Conservation (phyloP, 2,329 filamentous ascomycete species). For the Hypomyces perniciosus region DNA sequence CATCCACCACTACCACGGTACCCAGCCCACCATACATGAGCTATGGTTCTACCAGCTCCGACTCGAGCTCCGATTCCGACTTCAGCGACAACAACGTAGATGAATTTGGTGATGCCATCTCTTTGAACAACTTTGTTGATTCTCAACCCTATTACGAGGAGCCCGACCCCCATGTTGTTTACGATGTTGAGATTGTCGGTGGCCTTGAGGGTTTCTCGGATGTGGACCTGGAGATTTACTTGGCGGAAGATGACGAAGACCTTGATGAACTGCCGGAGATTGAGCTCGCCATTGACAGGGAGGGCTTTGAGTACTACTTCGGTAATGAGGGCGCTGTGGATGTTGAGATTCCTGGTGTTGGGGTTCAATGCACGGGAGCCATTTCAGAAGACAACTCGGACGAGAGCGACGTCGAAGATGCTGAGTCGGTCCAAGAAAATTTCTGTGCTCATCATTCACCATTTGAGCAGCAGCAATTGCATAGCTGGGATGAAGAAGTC, state of each 20-base stretch:
- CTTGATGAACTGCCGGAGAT: slow-evolving; percentile 21
- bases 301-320: slow-evolving; percentile 21
- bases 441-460: background rate
- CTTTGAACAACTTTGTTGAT: slow-evolving; percentile 18
- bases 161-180: slow-evolving; percentile 20
- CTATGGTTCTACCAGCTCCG: background rate
- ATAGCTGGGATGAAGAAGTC: too few species aligned
- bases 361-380: slow-evolving; percentile 17
- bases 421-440: background rate
- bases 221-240: slow-evolving; percentile 27
- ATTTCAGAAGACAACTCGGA: slow-evolving; percentile 6
- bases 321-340: slow-evolving; percentile 20
- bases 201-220: background rate
- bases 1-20: background rate
- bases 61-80: slow-evolving; percentile 2
- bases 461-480: too few species aligned
- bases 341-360: slow-evolving; percentile 21
- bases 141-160: slow-evolving; percentile 14
- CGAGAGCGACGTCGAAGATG: background rate
- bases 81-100: slow-evolving; percentile 1
- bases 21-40: background rate
- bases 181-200: slow-evolving; percentile 22
- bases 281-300: slow-evolving; percentile 26
- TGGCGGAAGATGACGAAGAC: slow-evolving; percentile 23
- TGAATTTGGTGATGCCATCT: slow-evolving; percentile 12